phyloP scores from a whole-genome alignment of 1,284 basidiomycete species.

The Ganoderma meredithae region DNA sequence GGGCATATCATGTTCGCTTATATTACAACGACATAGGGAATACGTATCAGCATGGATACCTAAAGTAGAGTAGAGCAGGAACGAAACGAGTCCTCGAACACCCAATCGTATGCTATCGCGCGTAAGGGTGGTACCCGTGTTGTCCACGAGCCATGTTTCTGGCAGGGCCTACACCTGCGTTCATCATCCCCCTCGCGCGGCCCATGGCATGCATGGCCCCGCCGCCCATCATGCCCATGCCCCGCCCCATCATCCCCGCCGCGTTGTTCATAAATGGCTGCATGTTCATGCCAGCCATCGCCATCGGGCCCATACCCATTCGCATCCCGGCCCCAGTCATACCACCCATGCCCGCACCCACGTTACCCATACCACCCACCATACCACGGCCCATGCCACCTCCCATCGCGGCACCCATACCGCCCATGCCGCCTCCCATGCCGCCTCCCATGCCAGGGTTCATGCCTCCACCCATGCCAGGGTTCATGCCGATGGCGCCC shows the following conservation, averaged over 20 bases:
- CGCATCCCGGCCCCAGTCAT: conserved; percentile 40
- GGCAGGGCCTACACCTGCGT: conserved; percentile 59
- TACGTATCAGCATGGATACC: conserved; percentile 32
- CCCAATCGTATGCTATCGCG: conserved; percentile 45
- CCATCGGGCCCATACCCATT: conserved; percentile 43
- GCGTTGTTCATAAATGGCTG: conserved; percentile 38
- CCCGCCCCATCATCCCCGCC: conserved; percentile 36
- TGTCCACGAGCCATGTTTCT: conserved; percentile 62
- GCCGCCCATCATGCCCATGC: conserved; percentile 46
- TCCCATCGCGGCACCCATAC: conserved; percentile 49
- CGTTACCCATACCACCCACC: conserved; percentile 41
- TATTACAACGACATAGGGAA: conserved; percentile 33
- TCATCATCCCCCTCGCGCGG: conserved; percentile 46
- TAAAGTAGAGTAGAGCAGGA: conserved; percentile 19
- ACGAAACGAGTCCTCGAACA: conserved; percentile 10
- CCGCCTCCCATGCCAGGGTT: conserved; percentile 34
- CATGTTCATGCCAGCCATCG: conserved; percentile 44
- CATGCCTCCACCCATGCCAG: conserved; percentile 41
- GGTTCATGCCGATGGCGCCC: conserved; percentile 39
- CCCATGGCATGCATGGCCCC: conserved; percentile 32
- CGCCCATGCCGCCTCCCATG: conserved; percentile 36
- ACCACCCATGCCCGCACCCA: conserved; percentile 37
- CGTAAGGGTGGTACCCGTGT: conserved; percentile 68
- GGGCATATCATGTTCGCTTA: conserved; percentile 20
- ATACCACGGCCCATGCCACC: conserved; percentile 35